Base-by-base conservation (phyloP, 495 filamentous ascomycete genomes). In the Antarctomyces pellizariae region DNA sequence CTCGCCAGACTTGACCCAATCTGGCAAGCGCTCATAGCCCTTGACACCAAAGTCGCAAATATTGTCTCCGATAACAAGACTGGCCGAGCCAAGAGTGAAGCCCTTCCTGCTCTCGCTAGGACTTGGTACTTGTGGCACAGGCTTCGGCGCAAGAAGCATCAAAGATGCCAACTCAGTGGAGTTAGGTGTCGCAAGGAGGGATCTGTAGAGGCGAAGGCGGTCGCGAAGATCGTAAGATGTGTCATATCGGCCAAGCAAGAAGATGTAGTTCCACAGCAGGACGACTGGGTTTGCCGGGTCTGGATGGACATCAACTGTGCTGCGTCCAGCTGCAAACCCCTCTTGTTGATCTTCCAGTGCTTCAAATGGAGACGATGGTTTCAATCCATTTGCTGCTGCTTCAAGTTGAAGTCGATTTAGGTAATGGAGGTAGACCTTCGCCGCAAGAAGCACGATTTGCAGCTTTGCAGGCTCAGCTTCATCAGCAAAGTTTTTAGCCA, bases 141-240 rank as follows among this genome's bases (percentile, higher is more conserved):
- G 84, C 44, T 97, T 97, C 0, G 86, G 86, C 2, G 86, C 86
- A 0, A 93, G 61, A 0, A 97, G 68, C 36, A 93, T 68, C 3
- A 97, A 57, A 5, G 71, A 82, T 9, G 86, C 86, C 9, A 97
- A 64, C 42, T 92, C 78, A 0, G 74, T 79, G 5, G 62, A 67
- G 3, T 59, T 57, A 0, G 83, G 76, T 7, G 64, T 64, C 12
- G 64, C 60, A 1, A 97, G 64, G 3, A 97, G 62, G 1, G 74
- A 66, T 36, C 77, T 80, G 50, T 90, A 93, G 15, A 92, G 52
- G 5, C 86, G 63, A 1, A 82, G 66, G 12, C 86, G 75, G 39
- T 93, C 86, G 20, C 86, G 78, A 3, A 95, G 66, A 41, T 92
- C 82, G 45, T 93, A 97, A 3, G 83, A 92, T 0, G 71, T 75